Percentiles rank a stretch among this genome's conserved stretches.
phyloP scores from a whole-genome alignment of 495 filamentous ascomycete species.

The Hypoxylon intermedium region DNA sequence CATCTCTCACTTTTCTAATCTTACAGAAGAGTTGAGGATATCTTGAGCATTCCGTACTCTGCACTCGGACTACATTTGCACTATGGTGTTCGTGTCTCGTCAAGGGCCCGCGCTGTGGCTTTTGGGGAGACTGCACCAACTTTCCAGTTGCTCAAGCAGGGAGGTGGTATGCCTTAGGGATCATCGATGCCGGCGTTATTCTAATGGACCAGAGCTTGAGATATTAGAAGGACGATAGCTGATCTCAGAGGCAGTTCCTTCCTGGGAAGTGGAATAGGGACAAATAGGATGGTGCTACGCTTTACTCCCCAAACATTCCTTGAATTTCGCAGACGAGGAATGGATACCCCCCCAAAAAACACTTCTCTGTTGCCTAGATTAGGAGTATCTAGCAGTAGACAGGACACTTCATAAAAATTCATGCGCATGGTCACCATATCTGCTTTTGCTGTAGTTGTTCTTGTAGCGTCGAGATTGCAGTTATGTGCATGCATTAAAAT shows the following conservation, averaged over 20 bases:
- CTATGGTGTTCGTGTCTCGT: neutral
- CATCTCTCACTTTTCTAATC: constrained; percentile 21
- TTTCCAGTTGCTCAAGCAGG: neutral
- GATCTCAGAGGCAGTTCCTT: constrained; percentile 12
- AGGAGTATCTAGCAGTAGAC: constrained; percentile 38
- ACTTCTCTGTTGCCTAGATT: constrained; percentile 35
- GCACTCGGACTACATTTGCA: neutral
- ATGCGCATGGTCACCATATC: constrained; percentile 22
- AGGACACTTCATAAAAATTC: constrained; percentile 30
- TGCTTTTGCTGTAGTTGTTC: too few relatives aligned
- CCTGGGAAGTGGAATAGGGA: constrained; percentile 11
- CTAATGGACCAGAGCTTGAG: neutral
- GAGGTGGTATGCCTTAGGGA: constrained; percentile 2
- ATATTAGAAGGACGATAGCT: constrained; percentile 8
- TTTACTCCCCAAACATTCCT: constrained; percentile 33
- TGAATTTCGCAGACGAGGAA: constrained; percentile 26
- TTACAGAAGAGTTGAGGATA: constrained; percentile 2
- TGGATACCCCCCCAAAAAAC: too few relatives aligned
- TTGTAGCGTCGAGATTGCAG: too few relatives aligned
- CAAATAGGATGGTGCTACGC: constrained; percentile 10
- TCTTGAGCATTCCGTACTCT: neutral
- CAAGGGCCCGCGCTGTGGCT: neutral
- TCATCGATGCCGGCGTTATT: neutral
- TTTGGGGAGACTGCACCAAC: neutral
- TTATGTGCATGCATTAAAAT: too few relatives aligned